Percentiles rank a stretch among this genome's conserved stretches.
Conservation (phyloP, 1,284 basidiomycete genomes). For the Cystobasidium pallidum region DNA sequence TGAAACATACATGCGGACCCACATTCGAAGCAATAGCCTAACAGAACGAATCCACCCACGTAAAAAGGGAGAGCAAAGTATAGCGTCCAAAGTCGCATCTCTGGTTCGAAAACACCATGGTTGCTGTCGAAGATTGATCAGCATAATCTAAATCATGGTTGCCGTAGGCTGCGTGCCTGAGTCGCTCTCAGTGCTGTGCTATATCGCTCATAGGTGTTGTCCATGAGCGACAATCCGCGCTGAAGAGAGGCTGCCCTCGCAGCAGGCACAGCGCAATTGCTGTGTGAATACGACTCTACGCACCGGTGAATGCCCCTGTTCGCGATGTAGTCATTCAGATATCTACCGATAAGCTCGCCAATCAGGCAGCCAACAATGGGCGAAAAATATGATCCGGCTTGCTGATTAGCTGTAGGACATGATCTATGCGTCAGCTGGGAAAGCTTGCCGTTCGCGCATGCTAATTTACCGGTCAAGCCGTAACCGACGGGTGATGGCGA, state of each 20-base stretch:
- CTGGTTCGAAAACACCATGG: slow-evolving; percentile 71
- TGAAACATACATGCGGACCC: neutral
- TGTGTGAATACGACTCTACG: neutral
- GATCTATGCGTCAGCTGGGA: too few species aligned
- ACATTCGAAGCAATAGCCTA: slow-evolving; percentile 60
- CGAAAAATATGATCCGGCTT: slow-evolving; percentile 48
- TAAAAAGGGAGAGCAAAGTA: slow-evolving; percentile 68
- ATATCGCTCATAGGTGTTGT: too few species aligned
- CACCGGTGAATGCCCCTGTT: slow-evolving; percentile 23
- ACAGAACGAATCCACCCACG: slow-evolving; percentile 56
- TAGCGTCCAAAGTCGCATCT: slow-evolving; percentile 69
- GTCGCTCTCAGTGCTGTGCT: too few species aligned
- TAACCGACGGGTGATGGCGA: slow-evolving; percentile 65
- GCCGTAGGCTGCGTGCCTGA: too few species aligned
- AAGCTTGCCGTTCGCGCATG: too few species aligned
- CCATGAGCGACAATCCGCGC: too few species aligned
- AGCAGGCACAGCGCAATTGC: neutral
- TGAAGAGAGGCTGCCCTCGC: too few species aligned
- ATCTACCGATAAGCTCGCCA: slow-evolving; percentile 70
- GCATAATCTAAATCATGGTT: too few species aligned
- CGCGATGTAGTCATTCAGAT: slow-evolving; percentile 64
- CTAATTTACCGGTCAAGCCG: slow-evolving; percentile 56
- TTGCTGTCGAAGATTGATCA: slow-evolving; percentile 58
- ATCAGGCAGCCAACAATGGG: slow-evolving; percentile 64
- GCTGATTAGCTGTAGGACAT: slow-evolving; percentile 25